A percentile compares a stretch with the other conserved stretches of the same genome.
Evolutionary conservation across 2,329 filamentous ascomycete species (phyloP).

Genomic region (Zymoseptoria tritici): DNA sequence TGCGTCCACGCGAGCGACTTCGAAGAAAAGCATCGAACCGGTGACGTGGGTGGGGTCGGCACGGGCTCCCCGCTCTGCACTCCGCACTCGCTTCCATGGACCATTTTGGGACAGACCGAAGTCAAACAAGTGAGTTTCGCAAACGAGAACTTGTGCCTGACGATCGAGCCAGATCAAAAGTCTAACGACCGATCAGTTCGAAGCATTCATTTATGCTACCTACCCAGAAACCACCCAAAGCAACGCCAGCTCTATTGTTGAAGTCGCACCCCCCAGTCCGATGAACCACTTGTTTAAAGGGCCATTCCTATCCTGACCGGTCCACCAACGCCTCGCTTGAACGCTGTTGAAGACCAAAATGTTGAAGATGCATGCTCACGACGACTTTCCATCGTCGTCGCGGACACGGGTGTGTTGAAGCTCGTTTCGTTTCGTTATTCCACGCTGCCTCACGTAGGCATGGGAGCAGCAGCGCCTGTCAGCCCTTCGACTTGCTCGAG

Average conservation of each 20-base stretch:
- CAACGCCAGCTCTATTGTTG: background rate
- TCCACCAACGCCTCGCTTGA: conserved; percentile 18
- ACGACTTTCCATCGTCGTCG: background rate
- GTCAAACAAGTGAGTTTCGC: background rate
- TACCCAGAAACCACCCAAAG: background rate
- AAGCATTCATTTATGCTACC: background rate
- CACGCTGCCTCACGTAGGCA: conserved; percentile 14
- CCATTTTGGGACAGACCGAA: background rate
- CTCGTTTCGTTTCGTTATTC: background rate
- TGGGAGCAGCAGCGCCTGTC: conserved; percentile 27
- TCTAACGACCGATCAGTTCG: background rate
- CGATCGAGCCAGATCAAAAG: background rate
- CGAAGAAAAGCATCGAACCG: background rate
- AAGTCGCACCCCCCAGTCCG: background rate
- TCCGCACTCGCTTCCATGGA: background rate
- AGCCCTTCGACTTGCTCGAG: conserved; percentile 27
- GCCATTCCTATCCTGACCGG: background rate
- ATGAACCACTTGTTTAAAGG: background rate
- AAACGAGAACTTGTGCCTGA: background rate
- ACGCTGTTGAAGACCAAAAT: conserved; percentile 15
- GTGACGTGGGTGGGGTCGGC: background rate
- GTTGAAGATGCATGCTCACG: conserved; percentile 10
- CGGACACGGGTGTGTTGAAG: background rate
- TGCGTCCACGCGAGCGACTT: background rate
- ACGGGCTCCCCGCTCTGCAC: background rate